Base-by-base conservation (phyloP, 768 basidiomycete genomes). In the Xerocomus brunneocitrinus region DNA sequence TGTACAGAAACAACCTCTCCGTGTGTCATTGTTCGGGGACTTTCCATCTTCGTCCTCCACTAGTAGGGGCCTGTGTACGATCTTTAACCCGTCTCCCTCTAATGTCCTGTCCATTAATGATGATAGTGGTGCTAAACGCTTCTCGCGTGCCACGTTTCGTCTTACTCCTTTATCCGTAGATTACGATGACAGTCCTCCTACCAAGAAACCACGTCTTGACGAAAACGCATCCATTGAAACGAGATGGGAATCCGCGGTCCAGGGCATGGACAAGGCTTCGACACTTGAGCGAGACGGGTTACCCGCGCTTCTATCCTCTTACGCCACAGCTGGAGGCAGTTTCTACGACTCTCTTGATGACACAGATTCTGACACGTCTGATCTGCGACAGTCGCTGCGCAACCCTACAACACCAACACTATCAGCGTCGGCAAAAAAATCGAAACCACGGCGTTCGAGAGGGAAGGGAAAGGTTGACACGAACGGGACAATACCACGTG, bases 181-280 rank as follows among this genome's bases (percentile, higher is more conserved):
- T 42, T 49, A 31, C 44, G 46, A 36, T 24, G 14, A 8, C 13
- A 49, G 54, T 9, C 79, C 81, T 5, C 77, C 79, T 1, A 57
- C 65, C 38, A 83, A 80, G 64, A 80, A 73, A 61, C 73, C 60
- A 45, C 79, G 79, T 42, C 53, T 69, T 2, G 69, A 68, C n/a
- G 56, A 62, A 16, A 32, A 16, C 0, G n/a, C 43, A 12, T 57
- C 57, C n/a, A 19, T 76, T 24, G 69, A 73, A 50, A 56, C 62
- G 5, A 68, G 64, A 30, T 86, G 84, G 84, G 61, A 68, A 16
- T 65, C 63, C 30, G 84, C 84, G 1, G 71, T 80, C 4, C 66
- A 72, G 36, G 65, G 72, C 16, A 74, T 82, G 71, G 65, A 77
- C n/a, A 57, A 67, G 35, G 75, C 70, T 5, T 69, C 76, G 10